Evolutionary conservation across 345 rosid species (phyloP), one percentile per base, ranked within the genome.

Genomic region (Populus pruinosa): DNA sequence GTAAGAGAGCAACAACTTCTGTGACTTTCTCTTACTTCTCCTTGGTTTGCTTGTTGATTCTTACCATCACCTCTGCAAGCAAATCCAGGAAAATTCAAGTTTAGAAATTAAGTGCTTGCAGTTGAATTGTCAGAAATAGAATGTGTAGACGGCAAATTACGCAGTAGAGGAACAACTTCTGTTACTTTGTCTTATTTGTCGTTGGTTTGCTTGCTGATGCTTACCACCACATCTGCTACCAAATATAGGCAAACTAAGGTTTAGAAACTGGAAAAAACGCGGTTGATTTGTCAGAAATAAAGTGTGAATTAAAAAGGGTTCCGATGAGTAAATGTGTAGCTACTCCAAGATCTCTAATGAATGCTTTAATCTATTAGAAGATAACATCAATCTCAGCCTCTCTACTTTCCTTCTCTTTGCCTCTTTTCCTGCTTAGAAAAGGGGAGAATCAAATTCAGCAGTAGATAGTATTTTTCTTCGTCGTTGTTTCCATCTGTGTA

Each of bases 31-130:
- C 93, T 17, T 89, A 81, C 64, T 63, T 80, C 2, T 69, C 91
- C 12, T 25, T 84, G 71, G 0, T 86, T 65, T 69, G 72, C 47
- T 72, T 90, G 74, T 68, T 90, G 78, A 47, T 85, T 39, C 91
- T 91, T 66, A 84, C 95, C 0, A 16, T 90, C 80, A 50, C 83
- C 49, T 83, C 90, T 41, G 90, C 97, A 56, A 76, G 67, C 44
- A 85, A 87, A 66, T 85, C 90, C 17, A 83, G 90, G 73, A 82
- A 81, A 31, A 78, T 77, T 66, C 75, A 75, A 10, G 71, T 69
- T 55, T 82, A 69, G 79, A 66, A 56, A 5, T 10, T 27, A 33
- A 31, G 27, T 27, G 16, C 0, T 36, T 71, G 25, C 27, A 6
- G 20, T 21, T 18, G 27, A 27, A 33, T 20, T 50, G 29, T 31